phyloP scores from a whole-genome alignment of 2,329 filamentous ascomycete species.

The Chlorencoelia australis region DNA sequence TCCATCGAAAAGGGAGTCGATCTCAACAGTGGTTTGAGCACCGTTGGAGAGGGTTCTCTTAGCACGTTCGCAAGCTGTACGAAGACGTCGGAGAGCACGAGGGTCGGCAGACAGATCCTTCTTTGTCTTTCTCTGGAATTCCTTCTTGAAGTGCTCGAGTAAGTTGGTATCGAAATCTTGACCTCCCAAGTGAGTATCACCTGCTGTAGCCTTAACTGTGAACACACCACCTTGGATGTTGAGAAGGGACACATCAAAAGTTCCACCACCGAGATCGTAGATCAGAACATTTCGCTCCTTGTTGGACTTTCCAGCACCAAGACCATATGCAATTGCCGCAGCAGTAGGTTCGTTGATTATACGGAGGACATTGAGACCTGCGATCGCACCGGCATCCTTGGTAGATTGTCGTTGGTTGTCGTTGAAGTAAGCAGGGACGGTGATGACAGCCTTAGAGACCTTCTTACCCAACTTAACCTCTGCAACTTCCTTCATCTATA shows the following conservation, averaged over 20 bases:
- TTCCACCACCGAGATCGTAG: conserved; percentile 99
- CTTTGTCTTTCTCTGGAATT: conserved; percentile 75
- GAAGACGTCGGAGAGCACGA: conserved; percentile 88
- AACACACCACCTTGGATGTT: conserved; percentile 99
- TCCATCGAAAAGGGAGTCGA: conserved; percentile 95
- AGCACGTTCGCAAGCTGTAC: conserved; percentile 97
- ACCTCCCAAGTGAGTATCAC: conserved; percentile 93
- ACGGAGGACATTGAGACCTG: conserved; percentile 95
- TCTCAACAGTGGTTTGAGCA: conserved; percentile 95
- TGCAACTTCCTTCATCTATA: conserved; percentile 97
- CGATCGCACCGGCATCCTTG: conserved; percentile 97
- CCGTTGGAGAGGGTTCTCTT: conserved; percentile 98
- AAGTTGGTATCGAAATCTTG: conserved; percentile 96
- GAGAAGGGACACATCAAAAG: conserved; percentile 98
- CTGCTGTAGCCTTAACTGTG: conserved; percentile 95
- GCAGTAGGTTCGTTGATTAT: conserved; percentile 99
- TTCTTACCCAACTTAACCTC: conserved; percentile 98
- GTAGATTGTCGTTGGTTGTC: conserved; percentile 99
- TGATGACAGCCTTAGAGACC: conserved; percentile 98
- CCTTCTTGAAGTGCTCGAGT: conserved; percentile 93
- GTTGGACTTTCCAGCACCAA: conserved; percentile 85
- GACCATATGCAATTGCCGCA: conserved; percentile 95
- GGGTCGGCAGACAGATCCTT: conserved; percentile 73
- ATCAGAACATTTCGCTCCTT: conserved; percentile 99
- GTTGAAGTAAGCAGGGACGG: conserved; percentile 99